Evolutionary conservation across 2,329 filamentous ascomycete species (phyloP), one percentile per base, ranked within the genome.

Genomic region (Talaromyces amestolkiae): DNA sequence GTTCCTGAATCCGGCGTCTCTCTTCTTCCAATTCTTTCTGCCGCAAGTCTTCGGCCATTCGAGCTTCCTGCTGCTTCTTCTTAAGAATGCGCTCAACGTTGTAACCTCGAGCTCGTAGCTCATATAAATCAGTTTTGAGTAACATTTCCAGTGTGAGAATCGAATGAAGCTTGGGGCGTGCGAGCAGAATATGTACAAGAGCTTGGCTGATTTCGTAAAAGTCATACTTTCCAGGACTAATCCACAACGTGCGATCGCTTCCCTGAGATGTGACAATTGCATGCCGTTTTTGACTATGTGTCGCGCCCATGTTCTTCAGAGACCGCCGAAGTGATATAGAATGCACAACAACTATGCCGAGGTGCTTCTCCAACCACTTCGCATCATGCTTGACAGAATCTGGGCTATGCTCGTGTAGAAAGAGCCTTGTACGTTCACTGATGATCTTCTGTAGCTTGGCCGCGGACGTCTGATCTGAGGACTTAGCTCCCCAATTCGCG

Each of bases 1-100:
- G 85, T 70, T 89, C 85, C 65, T 87, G 85, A 24, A 93, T 87
- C 39, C 84, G 84, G 72, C 87, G 86, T 69, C 89, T 86, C 73
- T 96, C 92, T 58, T 87, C 86, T 68, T 91, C 90, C 6, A 93
- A 77, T 41, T 91, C 73, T 72, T 89, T 89, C 72, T 90, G 88
- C 58, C 91, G 86, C 75, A 92, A 88, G 71, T 91, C 90, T 73
- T 97, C 93, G 0, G 92, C 93, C 69, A 98, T 88, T 61, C 91
- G 87, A 6, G 92, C 91, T 76, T 98, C 93, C 2, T 91, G 91
- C 22, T 91, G 92, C 79, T 96, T 96, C 63, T 90, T 90, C 43
- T 92, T 87, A 24, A 99, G 83, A 68, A 99, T 98, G 59, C 95
- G 90, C 73, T 97, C 92, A 45, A 99, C 95, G 70, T 99, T 98